Conservation (phyloP, 140 eudicot species). For the Stevia rebaudiana region DNA sequence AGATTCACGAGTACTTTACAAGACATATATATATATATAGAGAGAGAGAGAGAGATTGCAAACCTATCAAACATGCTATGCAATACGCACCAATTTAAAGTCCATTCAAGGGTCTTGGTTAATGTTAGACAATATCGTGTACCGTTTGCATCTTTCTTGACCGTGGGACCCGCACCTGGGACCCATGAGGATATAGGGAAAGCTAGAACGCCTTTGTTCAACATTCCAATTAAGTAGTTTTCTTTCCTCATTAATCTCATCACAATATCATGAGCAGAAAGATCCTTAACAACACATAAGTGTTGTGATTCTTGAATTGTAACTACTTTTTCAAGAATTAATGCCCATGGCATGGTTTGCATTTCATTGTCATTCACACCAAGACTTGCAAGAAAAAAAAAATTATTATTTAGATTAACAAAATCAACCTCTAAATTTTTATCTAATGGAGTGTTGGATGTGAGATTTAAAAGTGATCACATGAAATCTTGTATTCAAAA, state of each 20-base stretch:
- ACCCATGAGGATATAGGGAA: constrained; percentile 81
- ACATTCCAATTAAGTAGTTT: constrained; percentile 92
- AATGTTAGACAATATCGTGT: constrained; percentile 47
- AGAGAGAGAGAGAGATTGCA: constrained; percentile 13
- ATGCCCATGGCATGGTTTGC: constrained; percentile 90
- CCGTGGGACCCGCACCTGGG: constrained; percentile 80
- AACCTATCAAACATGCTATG: constrained; percentile 99
- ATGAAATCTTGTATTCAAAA: not conserved
- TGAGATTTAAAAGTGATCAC: not conserved
- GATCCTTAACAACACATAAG: constrained; percentile 80
- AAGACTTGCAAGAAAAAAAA: constrained; percentile 48
- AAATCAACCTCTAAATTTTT: not conserved
- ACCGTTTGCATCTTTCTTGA: constrained; percentile 50
- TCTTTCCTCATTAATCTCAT: constrained; percentile 97
- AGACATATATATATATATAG: not conserved
- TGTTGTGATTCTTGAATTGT: constrained; percentile 53
- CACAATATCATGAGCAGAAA: constrained; percentile 79
- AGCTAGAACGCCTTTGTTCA: constrained; percentile 86
- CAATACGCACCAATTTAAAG: constrained; percentile 85
- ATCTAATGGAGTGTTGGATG: not conserved
- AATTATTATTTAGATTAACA: not conserved
- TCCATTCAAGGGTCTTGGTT: constrained; percentile 97
- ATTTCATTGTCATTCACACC: constrained; percentile 78
- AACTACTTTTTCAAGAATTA: constrained; percentile 75
- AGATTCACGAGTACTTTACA: not conserved